Evolutionary conservation across 768 basidiomycete genomes (phyloP).

Genomic region (Scleroderma citrinum): DNA sequence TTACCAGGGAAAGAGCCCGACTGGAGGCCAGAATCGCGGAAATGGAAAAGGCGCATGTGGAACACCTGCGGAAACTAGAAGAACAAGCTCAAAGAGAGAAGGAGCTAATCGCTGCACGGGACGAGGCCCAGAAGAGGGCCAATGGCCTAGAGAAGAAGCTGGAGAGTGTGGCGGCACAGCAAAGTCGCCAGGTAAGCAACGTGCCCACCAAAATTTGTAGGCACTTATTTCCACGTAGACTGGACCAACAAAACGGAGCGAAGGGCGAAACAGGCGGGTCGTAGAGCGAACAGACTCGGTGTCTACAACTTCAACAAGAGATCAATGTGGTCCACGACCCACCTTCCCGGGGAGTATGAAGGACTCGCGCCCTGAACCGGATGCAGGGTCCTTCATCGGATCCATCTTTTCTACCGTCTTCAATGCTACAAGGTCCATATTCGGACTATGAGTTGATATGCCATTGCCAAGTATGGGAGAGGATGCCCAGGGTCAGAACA

Average conservation of each 20-base stretch:
- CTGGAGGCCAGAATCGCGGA: neutral
- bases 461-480: neutral
- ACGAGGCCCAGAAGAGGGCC: neutral
- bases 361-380: neutral
- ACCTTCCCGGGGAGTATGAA: conserved; percentile 74
- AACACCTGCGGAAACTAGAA: conserved; percentile 1
- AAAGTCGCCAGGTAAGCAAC: neutral
- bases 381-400: neutral
- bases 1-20: neutral
- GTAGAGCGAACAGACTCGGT: neutral
- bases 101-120: neutral
- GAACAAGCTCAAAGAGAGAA: neutral
- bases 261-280: neutral
- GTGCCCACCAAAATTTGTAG: neutral
- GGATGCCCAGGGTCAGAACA: neutral
- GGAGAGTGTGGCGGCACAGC: neutral
- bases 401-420: neutral
- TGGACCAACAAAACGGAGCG: neutral
- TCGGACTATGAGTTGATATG: neutral
- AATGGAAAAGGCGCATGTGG: neutral
- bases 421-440: neutral
- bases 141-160: neutral
- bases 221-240: neutral
- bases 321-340: conserved; percentile 64
- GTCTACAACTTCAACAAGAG: neutral